Percentiles rank a stretch among this genome's conserved stretches.
These are phyloP conservation scores for Starmerella etchellsii DNA, from an alignment of 805 yeast species.

Conservation along the genomic window DNA sequence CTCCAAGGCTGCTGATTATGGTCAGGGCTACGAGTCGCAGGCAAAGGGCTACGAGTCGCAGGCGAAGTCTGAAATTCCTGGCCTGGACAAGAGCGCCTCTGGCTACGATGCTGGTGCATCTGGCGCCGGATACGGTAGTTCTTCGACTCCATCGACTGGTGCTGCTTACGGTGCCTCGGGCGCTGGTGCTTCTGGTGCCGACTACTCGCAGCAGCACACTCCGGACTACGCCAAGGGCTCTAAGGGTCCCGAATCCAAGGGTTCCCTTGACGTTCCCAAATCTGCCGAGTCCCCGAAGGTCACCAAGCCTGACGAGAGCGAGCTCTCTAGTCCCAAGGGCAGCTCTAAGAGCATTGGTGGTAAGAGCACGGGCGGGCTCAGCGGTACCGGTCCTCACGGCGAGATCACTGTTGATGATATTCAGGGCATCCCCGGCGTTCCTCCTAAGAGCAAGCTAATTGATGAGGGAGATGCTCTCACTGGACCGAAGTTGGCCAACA, in stretches of 20 bases:
- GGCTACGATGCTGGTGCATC: neutral
- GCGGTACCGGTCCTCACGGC: constrained; percentile 13
- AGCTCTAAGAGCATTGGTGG: neutral
- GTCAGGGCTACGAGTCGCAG: neutral
- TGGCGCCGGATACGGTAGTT: neutral
- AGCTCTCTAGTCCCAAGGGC: neutral
- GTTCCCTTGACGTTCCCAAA: too few species aligned
- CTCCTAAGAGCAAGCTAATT: constrained; percentile 19
- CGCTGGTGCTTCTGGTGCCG: neutral
- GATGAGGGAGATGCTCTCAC: constrained; percentile 20
- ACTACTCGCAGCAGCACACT: neutral
- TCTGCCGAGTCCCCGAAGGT: too few species aligned
- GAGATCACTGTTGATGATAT: constrained; percentile 17
- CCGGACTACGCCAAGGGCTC: neutral
- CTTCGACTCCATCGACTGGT: neutral
- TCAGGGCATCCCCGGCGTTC: constrained; percentile 22
- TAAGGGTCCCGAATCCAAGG: neutral
- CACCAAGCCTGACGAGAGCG: too few species aligned
- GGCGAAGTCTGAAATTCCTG: too few species aligned
- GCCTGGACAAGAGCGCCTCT: neutral
- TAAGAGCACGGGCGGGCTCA: neutral
- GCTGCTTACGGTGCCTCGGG: neutral
- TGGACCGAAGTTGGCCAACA: constrained; percentile 20
- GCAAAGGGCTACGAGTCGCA: neutral
- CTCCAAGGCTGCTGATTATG: neutral